phyloP scores from a whole-genome alignment of 2,329 filamentous ascomycete species.

The Fusarium tjaetaba region DNA sequence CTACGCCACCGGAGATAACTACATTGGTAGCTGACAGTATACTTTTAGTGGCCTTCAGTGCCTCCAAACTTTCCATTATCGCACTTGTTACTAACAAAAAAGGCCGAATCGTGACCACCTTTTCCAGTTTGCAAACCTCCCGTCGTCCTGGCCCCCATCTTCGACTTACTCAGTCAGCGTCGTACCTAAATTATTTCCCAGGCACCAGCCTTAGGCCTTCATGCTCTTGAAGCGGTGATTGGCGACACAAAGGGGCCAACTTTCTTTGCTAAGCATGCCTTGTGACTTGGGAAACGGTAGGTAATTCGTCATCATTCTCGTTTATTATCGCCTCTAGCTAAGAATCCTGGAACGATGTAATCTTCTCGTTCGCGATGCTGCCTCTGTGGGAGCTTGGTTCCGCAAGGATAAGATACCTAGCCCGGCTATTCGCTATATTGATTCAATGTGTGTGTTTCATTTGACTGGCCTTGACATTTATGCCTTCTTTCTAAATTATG shows the following conservation, averaged over 20 bases:
- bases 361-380: neutral
- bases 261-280: conserved; percentile 23
- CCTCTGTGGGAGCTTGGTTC: conserved; percentile 8
- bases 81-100: neutral
- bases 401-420: neutral
- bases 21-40: no score
- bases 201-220: conserved; percentile 32
- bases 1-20: neutral
- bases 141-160: conserved; percentile 18
- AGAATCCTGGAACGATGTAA: neutral
- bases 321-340: conserved; percentile 10
- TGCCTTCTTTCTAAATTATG: neutral
- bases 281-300: conserved; percentile 24
- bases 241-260: conserved; percentile 28
- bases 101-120: neutral
- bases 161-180: conserved; percentile 36
- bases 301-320: conserved; percentile 32
- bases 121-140: neutral
- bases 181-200: conserved; percentile 19
- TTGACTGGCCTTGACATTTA: neutral
- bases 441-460: neutral
- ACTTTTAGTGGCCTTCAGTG: neutral
- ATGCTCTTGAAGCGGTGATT: conserved; percentile 16
- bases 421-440: neutral
- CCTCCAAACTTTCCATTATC: neutral